phyloP scores from a whole-genome alignment of 2,329 filamentous ascomycete species.

The Coleophoma cylindrospora region DNA sequence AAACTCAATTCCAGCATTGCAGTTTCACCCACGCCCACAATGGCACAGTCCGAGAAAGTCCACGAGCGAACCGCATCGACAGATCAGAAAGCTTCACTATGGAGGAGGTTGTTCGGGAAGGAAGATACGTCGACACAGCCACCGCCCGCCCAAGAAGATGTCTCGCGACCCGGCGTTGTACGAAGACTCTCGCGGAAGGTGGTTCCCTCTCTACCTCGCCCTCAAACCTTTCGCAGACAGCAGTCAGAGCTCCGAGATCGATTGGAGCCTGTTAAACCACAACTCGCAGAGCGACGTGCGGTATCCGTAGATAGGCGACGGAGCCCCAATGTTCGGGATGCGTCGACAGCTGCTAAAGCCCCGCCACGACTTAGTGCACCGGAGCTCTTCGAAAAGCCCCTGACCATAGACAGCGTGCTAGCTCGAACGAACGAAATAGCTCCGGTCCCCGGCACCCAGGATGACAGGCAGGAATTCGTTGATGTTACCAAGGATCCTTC shows the following conservation, averaged over 20 bases:
- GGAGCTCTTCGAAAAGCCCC: slow-evolving; percentile 19
- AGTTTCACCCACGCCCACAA: slow-evolving; percentile 5
- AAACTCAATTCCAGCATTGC: not conserved
- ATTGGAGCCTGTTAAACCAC: slow-evolving; percentile 60
- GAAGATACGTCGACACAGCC: slow-evolving; percentile 14
- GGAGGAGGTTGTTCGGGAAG: slow-evolving; percentile 25
- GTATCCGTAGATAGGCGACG: slow-evolving; percentile 55
- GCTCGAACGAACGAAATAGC: slow-evolving; percentile 6
- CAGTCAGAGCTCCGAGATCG: slow-evolving; percentile 74
- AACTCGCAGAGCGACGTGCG: slow-evolving; percentile 64
- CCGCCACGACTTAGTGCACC: slow-evolving; percentile 23
- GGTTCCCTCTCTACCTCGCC: slow-evolving; percentile 72
- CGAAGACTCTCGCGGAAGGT: slow-evolving; percentile 45
- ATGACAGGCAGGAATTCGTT: slow-evolving; percentile 18
- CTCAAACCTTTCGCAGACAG: slow-evolving; percentile 77
- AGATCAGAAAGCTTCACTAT: slow-evolving; percentile 23
- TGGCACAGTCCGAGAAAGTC: slow-evolving; percentile 21
- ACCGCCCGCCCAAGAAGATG: slow-evolving; percentile 12
- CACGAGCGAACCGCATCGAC: slow-evolving; percentile 19
- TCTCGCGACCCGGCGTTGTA: slow-evolving; percentile 17
- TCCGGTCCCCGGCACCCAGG: slow-evolving; percentile 7
- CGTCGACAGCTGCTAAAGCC: slow-evolving; percentile 14
- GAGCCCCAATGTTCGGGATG: slow-evolving; percentile 14
- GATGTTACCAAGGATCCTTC: slow-evolving; percentile 19
- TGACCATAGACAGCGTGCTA: slow-evolving; percentile 14